Base-by-base conservation (phyloP, 2,329 filamentous ascomycete species). In the Claviceps pazoutovae region DNA sequence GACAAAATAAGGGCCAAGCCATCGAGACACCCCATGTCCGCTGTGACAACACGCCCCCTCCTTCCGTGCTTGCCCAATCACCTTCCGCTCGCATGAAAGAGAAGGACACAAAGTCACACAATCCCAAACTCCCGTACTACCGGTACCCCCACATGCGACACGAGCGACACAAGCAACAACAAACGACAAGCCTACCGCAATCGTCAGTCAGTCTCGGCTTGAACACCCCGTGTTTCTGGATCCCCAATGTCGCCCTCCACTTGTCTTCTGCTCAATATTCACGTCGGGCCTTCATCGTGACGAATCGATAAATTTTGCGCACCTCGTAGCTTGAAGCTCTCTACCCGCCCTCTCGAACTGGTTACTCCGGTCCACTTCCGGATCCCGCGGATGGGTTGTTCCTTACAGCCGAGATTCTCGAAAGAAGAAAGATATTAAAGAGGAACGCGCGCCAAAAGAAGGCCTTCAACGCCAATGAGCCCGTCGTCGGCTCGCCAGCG, bases 381-480 rank as follows among this genome's bases (percentile, higher is more conserved):
- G 47, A 49, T 34, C 30, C 37, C 50, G 50, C 48, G 50, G 43
- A 50, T 44, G 43, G 14, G 37, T 38, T 34, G 39, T 50, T 34
- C 23, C 48, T 48, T 34, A 34, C 6, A 49, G 39, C 30, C 46
- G n/a, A 34, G 37, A 47, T 5, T 26, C 34, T 34, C 30, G 26
- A 30, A 34, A 34, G 9, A 34, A 34, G 9, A 1, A 34, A 34
- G 30, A 34, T 11, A 11, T 34, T 16, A 30, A 9, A 8, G 26
- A 50, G 39, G 38, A 44, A 9, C 34, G 14, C n/a, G 23, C 14
- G 30, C 30, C 13, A 38, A 14, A 45, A 23, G n/a, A 2, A 8
- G n/a, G 38, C 5, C 2, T 14, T 48, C 44, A 38, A 59, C 56
- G 60, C 60, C 62, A 60, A 65, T 66, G 63, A 60, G 59, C 56